These are phyloP conservation scores for Botrytis deweyae DNA, from an alignment of 2,329 filamentous ascomycete genomes.

Conservation along the genomic window DNA sequence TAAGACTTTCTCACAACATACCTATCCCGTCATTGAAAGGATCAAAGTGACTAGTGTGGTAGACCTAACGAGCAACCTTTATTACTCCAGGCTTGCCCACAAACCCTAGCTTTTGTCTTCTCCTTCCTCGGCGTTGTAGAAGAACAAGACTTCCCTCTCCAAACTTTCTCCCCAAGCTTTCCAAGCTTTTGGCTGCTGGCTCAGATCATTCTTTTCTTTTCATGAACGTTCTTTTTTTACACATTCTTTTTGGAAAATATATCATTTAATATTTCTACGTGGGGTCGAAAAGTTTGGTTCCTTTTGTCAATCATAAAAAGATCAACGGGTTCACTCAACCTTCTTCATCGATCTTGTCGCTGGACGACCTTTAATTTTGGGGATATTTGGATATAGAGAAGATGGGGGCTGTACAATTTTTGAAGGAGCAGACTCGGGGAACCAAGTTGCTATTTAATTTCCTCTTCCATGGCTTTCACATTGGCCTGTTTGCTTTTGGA, in stretches of 20 bases:
- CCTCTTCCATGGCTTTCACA: slow-evolving; percentile 78
- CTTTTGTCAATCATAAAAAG: not conserved
- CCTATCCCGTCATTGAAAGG: slow-evolving; percentile 7
- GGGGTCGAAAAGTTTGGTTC: not conserved
- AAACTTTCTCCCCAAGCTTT: slow-evolving; percentile 39
- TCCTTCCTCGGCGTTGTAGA: slow-evolving; percentile 46
- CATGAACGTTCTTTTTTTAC: slow-evolving; percentile 36
- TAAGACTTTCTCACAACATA: not conserved
- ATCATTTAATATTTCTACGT: slow-evolving; percentile 33
- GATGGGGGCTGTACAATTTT: slow-evolving; percentile 32
- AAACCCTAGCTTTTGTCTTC: slow-evolving; percentile 38
- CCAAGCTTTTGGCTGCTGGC: slow-evolving; percentile 49
- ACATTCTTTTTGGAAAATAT: slow-evolving; percentile 29
- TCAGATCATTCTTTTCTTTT: slow-evolving; percentile 54
- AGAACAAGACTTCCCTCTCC: slow-evolving; percentile 44
- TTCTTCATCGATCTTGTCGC: slow-evolving; percentile 45
- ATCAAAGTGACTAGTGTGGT: slow-evolving; percentile 1
- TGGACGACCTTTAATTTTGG: slow-evolving; percentile 52
- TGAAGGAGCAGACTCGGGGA: slow-evolving; percentile 65
- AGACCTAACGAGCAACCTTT: slow-evolving; percentile 21
- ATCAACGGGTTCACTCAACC: not conserved
- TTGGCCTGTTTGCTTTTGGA: slow-evolving; percentile 76
- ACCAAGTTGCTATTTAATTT: slow-evolving; percentile 77
- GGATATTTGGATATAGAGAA: slow-evolving; percentile 28
- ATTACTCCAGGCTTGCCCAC: slow-evolving; percentile 36